phyloP scores from a whole-genome alignment of 169 alveolate species.

The Plasmodium falciparum region DNA sequence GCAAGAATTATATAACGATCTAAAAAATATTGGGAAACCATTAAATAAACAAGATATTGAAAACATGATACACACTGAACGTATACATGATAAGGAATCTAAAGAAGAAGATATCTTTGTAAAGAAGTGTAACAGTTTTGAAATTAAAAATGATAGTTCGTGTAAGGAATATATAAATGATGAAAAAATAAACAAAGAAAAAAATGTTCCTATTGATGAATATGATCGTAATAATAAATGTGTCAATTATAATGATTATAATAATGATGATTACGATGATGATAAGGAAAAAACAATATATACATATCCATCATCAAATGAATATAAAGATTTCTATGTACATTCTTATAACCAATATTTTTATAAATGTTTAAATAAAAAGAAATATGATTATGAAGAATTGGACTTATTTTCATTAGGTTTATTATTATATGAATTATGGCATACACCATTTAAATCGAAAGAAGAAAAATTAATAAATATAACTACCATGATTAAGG shows the following conservation, averaged over 20 bases:
- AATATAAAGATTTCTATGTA: constrained; percentile 29
- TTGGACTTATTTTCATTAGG: constrained; percentile 56
- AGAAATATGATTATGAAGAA: constrained; percentile 44
- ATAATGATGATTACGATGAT: not conserved
- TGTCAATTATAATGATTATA: constrained; percentile 1
- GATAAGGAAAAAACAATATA: not conserved
- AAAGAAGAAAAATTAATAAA: constrained; percentile 36
- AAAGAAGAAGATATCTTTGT: not conserved
- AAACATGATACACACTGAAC: too few relatives aligned
- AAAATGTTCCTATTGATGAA: not conserved
- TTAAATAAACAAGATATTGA: not conserved
- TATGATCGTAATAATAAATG: not conserved
- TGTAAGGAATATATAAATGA: not conserved
- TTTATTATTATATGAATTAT: constrained; percentile 45
- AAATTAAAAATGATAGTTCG: not conserved
- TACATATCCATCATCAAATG: constrained; percentile 1
- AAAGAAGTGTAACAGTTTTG: not conserved
- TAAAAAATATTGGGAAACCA: not conserved
- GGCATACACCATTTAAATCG: constrained; percentile 46
- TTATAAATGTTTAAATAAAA: constrained; percentile 22
- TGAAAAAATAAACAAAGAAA: not conserved
- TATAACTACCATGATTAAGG: constrained; percentile 27
- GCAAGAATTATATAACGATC: not conserved
- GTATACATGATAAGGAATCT: not conserved
- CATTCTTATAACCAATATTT: constrained; percentile 61